Base-by-base conservation (phyloP, 495 filamentous ascomycete genomes). In the Xylaria acuta region DNA sequence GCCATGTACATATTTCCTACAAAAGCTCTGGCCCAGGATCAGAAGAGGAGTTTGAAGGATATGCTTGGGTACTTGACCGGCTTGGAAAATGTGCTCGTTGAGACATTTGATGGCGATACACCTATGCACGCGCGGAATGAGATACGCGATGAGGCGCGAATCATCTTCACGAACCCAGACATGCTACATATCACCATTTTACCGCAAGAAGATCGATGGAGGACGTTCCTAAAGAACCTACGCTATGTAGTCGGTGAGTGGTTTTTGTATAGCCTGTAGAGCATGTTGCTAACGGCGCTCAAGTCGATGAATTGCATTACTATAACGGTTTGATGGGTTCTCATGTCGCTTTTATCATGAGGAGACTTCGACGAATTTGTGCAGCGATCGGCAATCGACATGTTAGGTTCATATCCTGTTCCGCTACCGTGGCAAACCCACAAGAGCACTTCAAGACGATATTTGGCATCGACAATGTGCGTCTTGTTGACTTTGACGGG, bases 1-100 rank as follows among this genome's bases (percentile, higher is more conserved):
- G 95, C 96, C 12, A 94, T 99, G 91, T 98, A 97, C 78, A 97
- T 99, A 30, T 99, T 99, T 72, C 96, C 96, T 1, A 99, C 96
- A 3, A 99, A 99, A 82, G 96, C 96, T 14, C 84, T 99, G 18
- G 96, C 96, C 3, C 96, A 99, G 80, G 96, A 98, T 82, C 96
- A 99, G 81, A 89, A 90, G 76, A 87, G 96, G 70, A 97, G 95
- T 75, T 85, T 98, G 80, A 91, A 92, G 75, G 94, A 97, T 58
- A 83, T 99, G 69, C 82, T 98, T 56, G 80, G 86, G 25, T 97
- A 90, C 76, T 93, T 99, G 88, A 85, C 89, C 4, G 89, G 89
- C 0, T 79, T 98, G n/a, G 88, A 93, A 74, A 84, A 91, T 67
- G 83, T 90, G 6, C 81, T 95, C 16, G 93, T 97, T 12, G 97